Conservation (phyloP, 441 rosid genomes). For the Pelargonium cotyledonis region DNA sequence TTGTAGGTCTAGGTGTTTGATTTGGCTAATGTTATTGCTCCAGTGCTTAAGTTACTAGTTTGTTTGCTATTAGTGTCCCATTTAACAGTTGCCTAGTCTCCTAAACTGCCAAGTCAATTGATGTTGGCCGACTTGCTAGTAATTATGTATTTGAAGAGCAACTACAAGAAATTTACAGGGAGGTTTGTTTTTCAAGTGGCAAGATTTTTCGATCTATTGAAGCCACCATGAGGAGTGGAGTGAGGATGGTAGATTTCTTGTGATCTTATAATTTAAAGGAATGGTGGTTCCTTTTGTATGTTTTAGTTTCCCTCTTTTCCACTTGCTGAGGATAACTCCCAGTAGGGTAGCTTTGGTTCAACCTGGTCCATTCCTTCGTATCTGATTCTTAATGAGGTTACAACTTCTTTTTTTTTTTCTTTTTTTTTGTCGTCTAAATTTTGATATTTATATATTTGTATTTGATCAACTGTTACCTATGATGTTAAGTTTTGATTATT, state of each 20-base stretch:
- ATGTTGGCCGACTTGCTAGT: not conserved
- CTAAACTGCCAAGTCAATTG: not conserved
- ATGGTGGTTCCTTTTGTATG: not conserved
- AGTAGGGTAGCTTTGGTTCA: not conserved
- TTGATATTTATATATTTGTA: not conserved
- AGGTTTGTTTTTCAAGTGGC: not conserved
- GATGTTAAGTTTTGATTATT: not conserved
- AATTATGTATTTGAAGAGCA: not conserved
- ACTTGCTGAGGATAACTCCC: not conserved
- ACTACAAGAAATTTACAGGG: not conserved
- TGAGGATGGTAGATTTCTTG: not conserved
- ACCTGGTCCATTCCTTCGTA: not conserved
- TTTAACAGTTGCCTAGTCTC: not conserved
- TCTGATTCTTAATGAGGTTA: not conserved
- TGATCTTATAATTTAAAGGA: constrained; percentile 1
- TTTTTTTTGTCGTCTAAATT: too few species aligned
- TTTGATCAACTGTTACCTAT: not conserved
- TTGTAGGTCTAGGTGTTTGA: not conserved
- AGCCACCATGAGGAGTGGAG: not conserved
- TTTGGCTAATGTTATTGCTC: not conserved
- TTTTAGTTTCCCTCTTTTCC: not conserved
- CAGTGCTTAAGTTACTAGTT: not conserved
- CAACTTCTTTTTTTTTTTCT: too few species aligned
- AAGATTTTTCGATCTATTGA: not conserved
- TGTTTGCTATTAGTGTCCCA: not conserved